Evolutionary conservation across 2,329 filamentous ascomycete species (phyloP).

Genomic region (Alternaria incomplexa): DNA sequence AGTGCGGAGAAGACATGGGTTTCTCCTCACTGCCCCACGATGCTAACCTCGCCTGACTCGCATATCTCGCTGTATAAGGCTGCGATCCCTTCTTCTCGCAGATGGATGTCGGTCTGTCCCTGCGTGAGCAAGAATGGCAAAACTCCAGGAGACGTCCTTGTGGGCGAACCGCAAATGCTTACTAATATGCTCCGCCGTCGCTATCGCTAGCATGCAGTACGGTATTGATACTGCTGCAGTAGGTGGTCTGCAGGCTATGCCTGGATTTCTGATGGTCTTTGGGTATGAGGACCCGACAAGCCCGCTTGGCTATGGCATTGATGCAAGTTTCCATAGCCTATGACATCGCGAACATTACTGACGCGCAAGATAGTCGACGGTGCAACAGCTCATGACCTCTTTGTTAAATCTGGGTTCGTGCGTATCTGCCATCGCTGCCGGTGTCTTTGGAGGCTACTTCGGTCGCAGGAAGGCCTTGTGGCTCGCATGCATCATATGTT

Average conservation of each 20-base stretch:
- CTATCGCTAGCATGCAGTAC: constrained; percentile 61
- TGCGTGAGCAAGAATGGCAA: neutral
- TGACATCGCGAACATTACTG: neutral
- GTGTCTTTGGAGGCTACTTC: constrained; percentile 56
- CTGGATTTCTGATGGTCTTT: constrained; percentile 59
- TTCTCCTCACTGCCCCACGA: neutral
- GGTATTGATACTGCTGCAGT: constrained; percentile 58
- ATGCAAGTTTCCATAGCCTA: constrained; percentile 32
- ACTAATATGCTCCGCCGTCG: constrained; percentile 54
- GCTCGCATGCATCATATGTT: constrained; percentile 56
- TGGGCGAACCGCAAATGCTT: constrained; percentile 54
- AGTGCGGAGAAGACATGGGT: neutral
- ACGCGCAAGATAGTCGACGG: constrained; percentile 47
- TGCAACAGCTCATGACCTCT: constrained; percentile 62
- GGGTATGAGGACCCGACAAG: constrained; percentile 53
- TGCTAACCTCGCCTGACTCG: neutral
- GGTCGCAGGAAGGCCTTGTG: constrained; percentile 56
- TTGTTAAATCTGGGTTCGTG: constrained; percentile 60
- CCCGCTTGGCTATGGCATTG: constrained; percentile 51
- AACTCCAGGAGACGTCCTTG: constrained; percentile 17
- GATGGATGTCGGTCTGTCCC: neutral
- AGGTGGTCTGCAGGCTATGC: constrained; percentile 48
- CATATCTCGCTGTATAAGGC: neutral
- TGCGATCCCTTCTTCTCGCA: neutral
- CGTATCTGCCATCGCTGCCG: constrained; percentile 56